These are phyloP conservation scores for Stephanodiscus triporus DNA, from an alignment of 108 stramenopile species.

Conservation along the genomic window DNA sequence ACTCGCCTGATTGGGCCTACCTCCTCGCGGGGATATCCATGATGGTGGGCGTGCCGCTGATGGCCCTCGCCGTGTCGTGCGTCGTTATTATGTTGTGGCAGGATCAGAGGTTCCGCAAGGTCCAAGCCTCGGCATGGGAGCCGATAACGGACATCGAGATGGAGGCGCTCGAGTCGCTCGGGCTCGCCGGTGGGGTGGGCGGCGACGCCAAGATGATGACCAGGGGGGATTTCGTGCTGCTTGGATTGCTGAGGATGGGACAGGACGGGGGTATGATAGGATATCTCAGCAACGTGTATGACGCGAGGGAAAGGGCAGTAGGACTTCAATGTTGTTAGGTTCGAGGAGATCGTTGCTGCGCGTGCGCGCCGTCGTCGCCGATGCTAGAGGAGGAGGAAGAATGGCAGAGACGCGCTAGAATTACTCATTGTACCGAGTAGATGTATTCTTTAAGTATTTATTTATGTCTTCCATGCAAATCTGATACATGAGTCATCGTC, in stretches of 20 bases:
- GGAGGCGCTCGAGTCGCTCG: slow-evolving; percentile 23
- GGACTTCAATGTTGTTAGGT: no score
- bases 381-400: neutral
- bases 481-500: no score
- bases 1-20: slow-evolving; percentile 19
- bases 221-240: slow-evolving; percentile 35
- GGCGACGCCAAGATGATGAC: slow-evolving; percentile 14
- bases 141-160: slow-evolving; percentile 23
- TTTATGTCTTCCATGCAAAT: no score
- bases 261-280: slow-evolving; percentile 37
- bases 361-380: no score
- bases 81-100: slow-evolving; percentile 41
- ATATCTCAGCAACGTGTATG: slow-evolving; percentile 40
- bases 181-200: slow-evolving; percentile 16
- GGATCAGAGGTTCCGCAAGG: slow-evolving; percentile 32
- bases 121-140: slow-evolving; percentile 34
- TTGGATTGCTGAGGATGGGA: slow-evolving; percentile 43
- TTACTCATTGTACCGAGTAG: no score
- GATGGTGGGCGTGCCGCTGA: slow-evolving; percentile 42
- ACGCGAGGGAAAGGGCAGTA: slow-evolving; percentile 19
- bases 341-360: no score
- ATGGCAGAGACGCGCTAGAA: no score
- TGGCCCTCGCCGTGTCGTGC: slow-evolving; percentile 40
- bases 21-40: slow-evolving; percentile 36
- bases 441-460: no score